Base-by-base conservation (phyloP, 805 yeast species). In the Priceomyces fermenticarens region DNA sequence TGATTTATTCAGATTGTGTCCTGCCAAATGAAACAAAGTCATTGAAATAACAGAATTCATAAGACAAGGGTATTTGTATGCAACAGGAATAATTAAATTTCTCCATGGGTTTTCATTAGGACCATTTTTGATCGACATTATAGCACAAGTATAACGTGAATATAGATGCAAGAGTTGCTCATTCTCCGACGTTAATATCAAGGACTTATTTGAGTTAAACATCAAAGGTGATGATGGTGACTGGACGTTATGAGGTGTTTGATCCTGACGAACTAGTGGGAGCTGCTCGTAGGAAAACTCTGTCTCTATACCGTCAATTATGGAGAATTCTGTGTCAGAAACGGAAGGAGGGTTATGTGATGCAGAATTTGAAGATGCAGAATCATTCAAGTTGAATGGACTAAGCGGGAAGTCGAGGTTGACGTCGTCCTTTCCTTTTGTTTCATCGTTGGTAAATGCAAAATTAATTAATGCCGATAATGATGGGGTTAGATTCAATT, bases 61-160 rank as follows among this genome's bases (percentile, higher is more conserved):
- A 43, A 83, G 59, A 10, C 81, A 83, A 1, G 81, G 67, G 48
- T 80, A 71, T 25, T 72, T 60, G n/a, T 63, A 49, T 0, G 85
- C 80, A 35, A 80, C 54, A 1, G 88, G 87, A 52, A 81, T 56
- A 36, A 81, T 60, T 31, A 75, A 51, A 7, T 72, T 68, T 38
- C 83, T 59, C 88, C 88, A 83, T 5, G 88, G 88, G 50, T 83
- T 82, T 45, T 81, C 86, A 2, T 73, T 59, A 0, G 78, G 78
- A 0, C 85, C 86, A 46, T 80, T 77, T 47, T 78, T 80, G 41
- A 82, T 78, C 4, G 85, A 77, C 77, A 83, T 70, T 39, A 82
- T 67, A 17, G 63, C 55, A 36, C 70, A 65, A 1, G 73, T 67
- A 45, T 66, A 65, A 16, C 57, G 54, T 1, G 67, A 57, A 40